These are phyloP conservation scores for Puccinia hordei DNA, from an alignment of 1,284 basidiomycete species.

Conservation along the genomic window DNA sequence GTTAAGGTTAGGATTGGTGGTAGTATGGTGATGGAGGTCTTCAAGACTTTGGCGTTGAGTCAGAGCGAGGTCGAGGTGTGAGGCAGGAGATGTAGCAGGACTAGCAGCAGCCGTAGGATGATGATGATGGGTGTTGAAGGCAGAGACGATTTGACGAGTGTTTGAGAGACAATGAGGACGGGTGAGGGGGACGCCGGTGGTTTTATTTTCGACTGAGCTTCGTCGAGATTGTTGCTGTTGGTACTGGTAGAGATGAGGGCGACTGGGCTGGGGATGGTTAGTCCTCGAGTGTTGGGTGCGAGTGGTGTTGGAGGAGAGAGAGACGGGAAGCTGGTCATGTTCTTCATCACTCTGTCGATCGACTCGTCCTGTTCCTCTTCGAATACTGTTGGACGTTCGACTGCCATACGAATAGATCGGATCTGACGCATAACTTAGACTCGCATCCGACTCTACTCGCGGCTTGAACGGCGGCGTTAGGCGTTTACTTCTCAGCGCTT, in stretches of 20 bases:
- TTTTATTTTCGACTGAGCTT: slow-evolving; percentile 31
- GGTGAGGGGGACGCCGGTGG: background rate
- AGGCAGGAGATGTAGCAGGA: background rate
- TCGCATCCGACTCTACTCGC: slow-evolving; percentile 87
- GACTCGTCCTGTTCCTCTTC: background rate
- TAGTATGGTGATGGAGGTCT: background rate
- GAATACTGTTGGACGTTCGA: background rate
- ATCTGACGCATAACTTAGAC: slow-evolving; percentile 12
- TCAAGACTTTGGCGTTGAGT: background rate
- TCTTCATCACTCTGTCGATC: background rate
- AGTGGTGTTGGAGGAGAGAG: background rate
- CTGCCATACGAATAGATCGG: slow-evolving; percentile 22
- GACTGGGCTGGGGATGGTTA: background rate
- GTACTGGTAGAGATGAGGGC: background rate
- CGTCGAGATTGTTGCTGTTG: slow-evolving; percentile 22
- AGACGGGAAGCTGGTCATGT: background rate
- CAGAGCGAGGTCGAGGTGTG: background rate
- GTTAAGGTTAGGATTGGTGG: background rate
- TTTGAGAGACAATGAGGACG: background rate
- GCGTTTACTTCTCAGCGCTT: slow-evolving; percentile 79
- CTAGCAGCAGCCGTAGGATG: background rate
- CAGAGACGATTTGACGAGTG: background rate
- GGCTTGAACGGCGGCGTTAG: slow-evolving; percentile 98
- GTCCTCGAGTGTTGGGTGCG: background rate
- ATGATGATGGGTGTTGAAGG: background rate